These are phyloP conservation scores for Gypsophila paniculata DNA, from an alignment of 179 eudicot genomes.

Conservation along the genomic window DNA sequence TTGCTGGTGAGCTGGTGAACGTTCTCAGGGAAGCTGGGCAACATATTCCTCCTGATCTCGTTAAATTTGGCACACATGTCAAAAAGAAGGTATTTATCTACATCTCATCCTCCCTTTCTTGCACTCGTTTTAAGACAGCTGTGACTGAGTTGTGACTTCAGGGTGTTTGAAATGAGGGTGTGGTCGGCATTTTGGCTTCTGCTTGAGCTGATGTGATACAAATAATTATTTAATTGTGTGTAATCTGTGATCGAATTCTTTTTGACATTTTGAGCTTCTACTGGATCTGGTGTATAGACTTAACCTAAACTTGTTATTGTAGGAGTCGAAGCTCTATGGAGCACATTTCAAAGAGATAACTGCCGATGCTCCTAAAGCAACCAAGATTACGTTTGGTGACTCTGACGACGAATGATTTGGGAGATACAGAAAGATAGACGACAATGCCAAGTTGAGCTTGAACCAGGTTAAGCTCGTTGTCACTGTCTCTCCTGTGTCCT, in stretches of 20 bases:
- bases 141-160: background rate
- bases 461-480: background rate
- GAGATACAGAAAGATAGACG: background rate
- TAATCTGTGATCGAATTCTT: no score
- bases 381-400: conserved; percentile 66
- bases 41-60: conserved; percentile 61
- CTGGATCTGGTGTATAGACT: background rate
- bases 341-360: conserved; percentile 86
- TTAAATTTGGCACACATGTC: conserved; percentile 91
- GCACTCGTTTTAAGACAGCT: background rate
- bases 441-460: background rate
- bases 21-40: conserved; percentile 97
- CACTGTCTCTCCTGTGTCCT: background rate
- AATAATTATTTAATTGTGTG: no score
- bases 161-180: background rate
- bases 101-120: background rate
- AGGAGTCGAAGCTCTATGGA: conserved; percentile 96
- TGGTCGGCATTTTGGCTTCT: background rate
- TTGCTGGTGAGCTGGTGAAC: conserved; percentile 89
- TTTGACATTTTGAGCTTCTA: no score
- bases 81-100: conserved; percentile 71
- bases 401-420: conserved; percentile 57
- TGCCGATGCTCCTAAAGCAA: conserved; percentile 87
- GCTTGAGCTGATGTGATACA: background rate
- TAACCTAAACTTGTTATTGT: conserved; percentile 12